Evolutionary conservation across 192 early-diverging fungal genomes (phyloP).

Genomic region (Hyaloraphidium curvatum): DNA sequence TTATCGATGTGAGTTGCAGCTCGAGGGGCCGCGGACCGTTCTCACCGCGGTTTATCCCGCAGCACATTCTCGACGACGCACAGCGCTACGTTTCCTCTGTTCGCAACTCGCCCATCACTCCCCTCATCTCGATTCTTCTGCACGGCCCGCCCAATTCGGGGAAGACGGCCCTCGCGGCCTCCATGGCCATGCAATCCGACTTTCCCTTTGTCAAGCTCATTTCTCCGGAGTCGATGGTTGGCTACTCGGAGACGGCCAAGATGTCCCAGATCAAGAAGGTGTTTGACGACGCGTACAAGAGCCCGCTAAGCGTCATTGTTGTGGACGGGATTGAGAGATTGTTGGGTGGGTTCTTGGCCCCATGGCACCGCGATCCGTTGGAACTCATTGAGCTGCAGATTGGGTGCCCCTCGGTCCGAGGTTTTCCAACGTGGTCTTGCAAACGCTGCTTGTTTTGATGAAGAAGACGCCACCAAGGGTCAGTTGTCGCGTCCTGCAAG

Average conservation of each 20-base stretch:
- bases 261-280: constrained; percentile 73
- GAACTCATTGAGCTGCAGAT: constrained; percentile 21
- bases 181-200: constrained; percentile 67
- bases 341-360: constrained; percentile 25
- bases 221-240: constrained; percentile 90
- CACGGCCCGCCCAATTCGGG: constrained; percentile 75
- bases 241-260: constrained; percentile 64
- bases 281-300: constrained; percentile 96
- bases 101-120: constrained; percentile 57
- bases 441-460: constrained; percentile 79
- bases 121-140: constrained; percentile 74
- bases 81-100: constrained; percentile 41
- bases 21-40: constrained; percentile 36
- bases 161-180: constrained; percentile 92
- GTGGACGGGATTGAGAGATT: constrained; percentile 87
- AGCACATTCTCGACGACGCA: constrained; percentile 33
- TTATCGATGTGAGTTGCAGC: constrained; percentile 37
- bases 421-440: constrained; percentile 82
- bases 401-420: constrained; percentile 89
- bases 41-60: constrained; percentile 1
- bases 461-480: constrained; percentile 78
- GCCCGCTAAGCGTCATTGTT: constrained; percentile 79
- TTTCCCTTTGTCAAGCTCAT: constrained; percentile 97
- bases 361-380: not conserved
- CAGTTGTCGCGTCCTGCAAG: too few species aligned